Conservation (phyloP, 352 stramenopile species). For the Phytophthora foliorum region DNA sequence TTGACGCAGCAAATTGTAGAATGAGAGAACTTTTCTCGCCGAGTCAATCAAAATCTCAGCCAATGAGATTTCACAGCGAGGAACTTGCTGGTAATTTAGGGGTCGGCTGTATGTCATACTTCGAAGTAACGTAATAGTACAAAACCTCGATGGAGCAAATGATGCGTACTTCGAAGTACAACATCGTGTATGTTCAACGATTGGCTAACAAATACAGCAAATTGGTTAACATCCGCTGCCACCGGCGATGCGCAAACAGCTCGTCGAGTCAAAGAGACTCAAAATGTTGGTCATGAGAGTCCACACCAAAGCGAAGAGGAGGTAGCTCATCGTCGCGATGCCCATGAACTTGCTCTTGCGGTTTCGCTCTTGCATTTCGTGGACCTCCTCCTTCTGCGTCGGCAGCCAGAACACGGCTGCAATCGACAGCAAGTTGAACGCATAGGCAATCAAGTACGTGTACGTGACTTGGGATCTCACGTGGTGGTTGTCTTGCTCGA, state of each 20-base stretch:
- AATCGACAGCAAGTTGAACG: conserved; percentile 50
- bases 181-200: too few relatives aligned
- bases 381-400: conserved; percentile 55
- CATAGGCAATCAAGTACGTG: conserved; percentile 59
- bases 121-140: too few relatives aligned
- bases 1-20: too few relatives aligned
- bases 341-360: conserved; percentile 43
- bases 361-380: conserved; percentile 45
- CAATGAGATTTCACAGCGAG: too few relatives aligned
- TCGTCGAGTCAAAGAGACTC: conserved; percentile 50
- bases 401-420: conserved; percentile 53
- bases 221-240: conserved; percentile 37
- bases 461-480: conserved; percentile 55
- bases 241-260: conserved; percentile 51
- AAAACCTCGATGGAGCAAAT: too few relatives aligned
- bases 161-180: too few relatives aligned
- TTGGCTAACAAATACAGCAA: background rate
- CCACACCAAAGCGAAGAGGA: conserved; percentile 49
- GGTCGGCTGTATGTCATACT: too few relatives aligned
- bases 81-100: too few relatives aligned
- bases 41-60: too few relatives aligned
- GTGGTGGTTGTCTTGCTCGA: conserved; percentile 38
- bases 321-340: conserved; percentile 30
- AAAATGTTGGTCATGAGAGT: conserved; percentile 65
- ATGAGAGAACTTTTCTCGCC: too few relatives aligned